phyloP scores from a whole-genome alignment of 2,329 filamentous ascomycete species.

The Aspergillus fructus region DNA sequence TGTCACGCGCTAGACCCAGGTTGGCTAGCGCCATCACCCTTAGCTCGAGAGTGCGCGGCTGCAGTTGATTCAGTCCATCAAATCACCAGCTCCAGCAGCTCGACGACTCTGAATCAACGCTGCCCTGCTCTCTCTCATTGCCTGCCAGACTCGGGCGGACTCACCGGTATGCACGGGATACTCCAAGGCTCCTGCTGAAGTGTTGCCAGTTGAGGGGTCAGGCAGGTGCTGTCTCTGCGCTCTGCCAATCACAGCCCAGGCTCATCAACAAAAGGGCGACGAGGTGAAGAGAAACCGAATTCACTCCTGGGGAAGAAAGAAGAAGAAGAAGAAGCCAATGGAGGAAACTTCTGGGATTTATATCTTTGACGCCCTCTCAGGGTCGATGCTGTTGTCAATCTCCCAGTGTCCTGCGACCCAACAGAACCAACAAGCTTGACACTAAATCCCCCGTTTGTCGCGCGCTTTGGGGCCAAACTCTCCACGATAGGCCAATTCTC shows the following conservation, averaged over 20 bases:
- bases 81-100: not conserved
- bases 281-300: not conserved
- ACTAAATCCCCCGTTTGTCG: conserved; percentile 17
- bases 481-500: not conserved
- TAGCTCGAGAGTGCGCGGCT: conserved; percentile 18
- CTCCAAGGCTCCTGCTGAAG: not conserved
- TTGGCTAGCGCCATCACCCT: conserved; percentile 11
- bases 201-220: not conserved
- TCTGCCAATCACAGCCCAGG: conserved; percentile 1
- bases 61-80: conserved; percentile 4
- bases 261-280: conserved; percentile 1
- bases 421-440: conserved; percentile 7
- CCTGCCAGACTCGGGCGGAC: not conserved
- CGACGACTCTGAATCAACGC: not conserved
- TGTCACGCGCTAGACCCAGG: conserved; percentile 15
- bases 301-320: not conserved
- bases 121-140: not conserved
- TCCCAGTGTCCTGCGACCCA: not conserved
- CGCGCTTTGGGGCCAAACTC: conserved; percentile 20
- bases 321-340: not conserved
- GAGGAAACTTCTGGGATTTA: not conserved
- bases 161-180: not conserved
- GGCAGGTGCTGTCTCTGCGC: not conserved
- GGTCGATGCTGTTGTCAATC: not conserved
- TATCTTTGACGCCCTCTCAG: not conserved